Conservation (phyloP, 2,329 filamentous ascomycete genomes). For the Fusarium fracticaudum region DNA sequence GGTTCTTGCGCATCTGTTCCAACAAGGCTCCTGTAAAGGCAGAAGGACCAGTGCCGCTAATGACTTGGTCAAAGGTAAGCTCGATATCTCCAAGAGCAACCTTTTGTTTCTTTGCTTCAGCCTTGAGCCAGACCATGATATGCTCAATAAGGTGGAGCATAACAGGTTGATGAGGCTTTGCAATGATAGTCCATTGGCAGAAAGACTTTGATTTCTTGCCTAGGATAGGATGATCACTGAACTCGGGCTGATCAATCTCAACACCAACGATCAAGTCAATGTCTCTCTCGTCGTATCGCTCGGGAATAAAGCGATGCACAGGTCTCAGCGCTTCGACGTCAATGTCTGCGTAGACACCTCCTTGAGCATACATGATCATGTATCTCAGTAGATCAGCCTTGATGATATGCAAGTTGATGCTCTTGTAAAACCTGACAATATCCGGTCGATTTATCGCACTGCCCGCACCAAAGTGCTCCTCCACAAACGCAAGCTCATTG, state of each 20-base stretch:
- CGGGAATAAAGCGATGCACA: conserved; percentile 51
- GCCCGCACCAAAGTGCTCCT: conserved; percentile 73
- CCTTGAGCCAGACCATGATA: conserved; percentile 73
- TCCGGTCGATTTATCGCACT: conserved; percentile 72
- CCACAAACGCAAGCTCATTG: conserved; percentile 74
- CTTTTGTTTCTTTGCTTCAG: conserved; percentile 66
- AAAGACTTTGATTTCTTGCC: conserved; percentile 76
- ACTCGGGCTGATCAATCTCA: conserved; percentile 76
- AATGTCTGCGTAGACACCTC: conserved; percentile 74
- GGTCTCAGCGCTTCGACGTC: conserved; percentile 50
- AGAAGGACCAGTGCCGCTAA: conserved; percentile 76
- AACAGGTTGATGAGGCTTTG: conserved; percentile 72
- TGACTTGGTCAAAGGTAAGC: conserved; percentile 77
- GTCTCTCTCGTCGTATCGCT: conserved; percentile 69
- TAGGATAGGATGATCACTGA: conserved; percentile 69
- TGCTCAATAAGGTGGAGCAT: conserved; percentile 75
- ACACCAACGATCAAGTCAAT: conserved; percentile 76
- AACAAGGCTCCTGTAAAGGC: conserved; percentile 74
- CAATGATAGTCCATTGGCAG: conserved; percentile 80
- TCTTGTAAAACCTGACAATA: conserved; percentile 69
- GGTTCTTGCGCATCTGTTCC: conserved; percentile 66
- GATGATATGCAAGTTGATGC: conserved; percentile 69
- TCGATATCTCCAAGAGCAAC: conserved; percentile 68
- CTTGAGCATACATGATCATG: conserved; percentile 77
- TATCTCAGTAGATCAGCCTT: conserved; percentile 76